These are phyloP conservation scores for Plenodomus lindquistii DNA, from an alignment of 2,329 filamentous ascomycete genomes.

Conservation along the genomic window DNA sequence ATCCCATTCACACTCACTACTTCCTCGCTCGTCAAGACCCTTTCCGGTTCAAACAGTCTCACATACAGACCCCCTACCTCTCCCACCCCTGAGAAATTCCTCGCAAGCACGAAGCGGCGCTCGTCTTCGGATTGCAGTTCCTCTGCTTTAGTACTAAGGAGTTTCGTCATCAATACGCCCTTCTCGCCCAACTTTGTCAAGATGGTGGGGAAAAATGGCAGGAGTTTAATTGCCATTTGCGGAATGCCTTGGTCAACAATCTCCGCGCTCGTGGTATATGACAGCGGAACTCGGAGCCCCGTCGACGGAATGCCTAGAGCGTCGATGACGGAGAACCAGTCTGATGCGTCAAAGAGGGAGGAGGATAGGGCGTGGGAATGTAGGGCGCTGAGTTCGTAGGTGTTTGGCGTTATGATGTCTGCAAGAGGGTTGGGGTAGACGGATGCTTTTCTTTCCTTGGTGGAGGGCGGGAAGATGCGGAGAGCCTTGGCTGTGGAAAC, in stretches of 20 bases:
- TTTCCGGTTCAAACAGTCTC: constrained; percentile 67
- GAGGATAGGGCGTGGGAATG: constrained; percentile 68
- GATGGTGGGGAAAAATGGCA: constrained; percentile 85
- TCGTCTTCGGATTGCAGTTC: constrained; percentile 65
- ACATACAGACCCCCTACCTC: constrained; percentile 81
- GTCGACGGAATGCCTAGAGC: constrained; percentile 72
- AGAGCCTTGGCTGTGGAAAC: constrained; percentile 81
- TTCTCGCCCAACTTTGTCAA: constrained; percentile 79
- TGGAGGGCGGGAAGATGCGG: constrained; percentile 63
- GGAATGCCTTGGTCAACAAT: constrained; percentile 82
- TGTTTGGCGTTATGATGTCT: constrained; percentile 80
- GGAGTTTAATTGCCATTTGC: constrained; percentile 78
- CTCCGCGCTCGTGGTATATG: constrained; percentile 65
- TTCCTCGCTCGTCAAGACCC: constrained; percentile 63
- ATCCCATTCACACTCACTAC: constrained; percentile 91
- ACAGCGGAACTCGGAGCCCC: constrained; percentile 71
- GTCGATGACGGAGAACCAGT: constrained; percentile 83
- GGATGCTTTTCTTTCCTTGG: constrained; percentile 66
- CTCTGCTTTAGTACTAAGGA: constrained; percentile 70
- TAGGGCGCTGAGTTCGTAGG: constrained; percentile 79
- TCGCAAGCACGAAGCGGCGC: constrained; percentile 71
- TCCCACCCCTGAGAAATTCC: constrained; percentile 55
- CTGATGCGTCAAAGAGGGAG: constrained; percentile 68
- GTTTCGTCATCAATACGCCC: constrained; percentile 74
- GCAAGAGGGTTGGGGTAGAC: constrained; percentile 67